A percentile compares a stretch with the other conserved stretches of the same genome.
Evolutionary conservation across 495 filamentous ascomycete species (phyloP).

Genomic region (Penicillium macrosclerotiorum): DNA sequence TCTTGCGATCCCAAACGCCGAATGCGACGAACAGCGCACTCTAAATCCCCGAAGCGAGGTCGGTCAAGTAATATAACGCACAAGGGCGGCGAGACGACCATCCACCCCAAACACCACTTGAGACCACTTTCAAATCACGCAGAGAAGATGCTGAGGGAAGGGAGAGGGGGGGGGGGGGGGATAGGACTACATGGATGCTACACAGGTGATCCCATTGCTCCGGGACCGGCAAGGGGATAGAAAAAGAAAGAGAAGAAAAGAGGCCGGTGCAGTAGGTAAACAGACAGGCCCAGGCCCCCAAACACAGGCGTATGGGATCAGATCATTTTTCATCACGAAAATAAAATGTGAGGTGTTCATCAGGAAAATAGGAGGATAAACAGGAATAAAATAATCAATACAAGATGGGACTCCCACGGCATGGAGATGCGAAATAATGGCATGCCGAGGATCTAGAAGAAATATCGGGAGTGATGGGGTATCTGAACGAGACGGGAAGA

Average conservation of each 20-base stretch:
- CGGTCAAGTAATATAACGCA: not conserved
- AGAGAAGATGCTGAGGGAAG: no score
- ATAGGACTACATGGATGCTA: constrained; percentile 14
- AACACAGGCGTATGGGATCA: constrained; percentile 11
- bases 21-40: constrained; percentile 8
- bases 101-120: constrained; percentile 7
- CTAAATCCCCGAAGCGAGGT: constrained; percentile 4
- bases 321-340: constrained; percentile 25
- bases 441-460: constrained; percentile 34
- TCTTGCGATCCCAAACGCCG: constrained; percentile 5
- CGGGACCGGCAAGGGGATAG: not conserved
- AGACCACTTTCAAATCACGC: constrained; percentile 10
- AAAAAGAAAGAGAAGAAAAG: constrained; percentile 2
- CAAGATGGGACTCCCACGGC: constrained; percentile 18
- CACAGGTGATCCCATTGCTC: not conserved
- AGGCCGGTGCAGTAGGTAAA: no score
- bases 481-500: constrained; percentile 42
- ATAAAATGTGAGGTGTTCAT: constrained; percentile 20
- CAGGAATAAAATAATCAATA: no score
- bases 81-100: not conserved
- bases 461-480: constrained; percentile 39
- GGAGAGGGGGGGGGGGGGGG: not conserved
- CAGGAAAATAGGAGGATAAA: constrained; percentile 13
- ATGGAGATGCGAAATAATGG: constrained; percentile 18
- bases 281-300: not conserved